Evolutionary conservation across 805 yeast genomes (phyloP).

Genomic region (Cyberlindnera saturnus): DNA sequence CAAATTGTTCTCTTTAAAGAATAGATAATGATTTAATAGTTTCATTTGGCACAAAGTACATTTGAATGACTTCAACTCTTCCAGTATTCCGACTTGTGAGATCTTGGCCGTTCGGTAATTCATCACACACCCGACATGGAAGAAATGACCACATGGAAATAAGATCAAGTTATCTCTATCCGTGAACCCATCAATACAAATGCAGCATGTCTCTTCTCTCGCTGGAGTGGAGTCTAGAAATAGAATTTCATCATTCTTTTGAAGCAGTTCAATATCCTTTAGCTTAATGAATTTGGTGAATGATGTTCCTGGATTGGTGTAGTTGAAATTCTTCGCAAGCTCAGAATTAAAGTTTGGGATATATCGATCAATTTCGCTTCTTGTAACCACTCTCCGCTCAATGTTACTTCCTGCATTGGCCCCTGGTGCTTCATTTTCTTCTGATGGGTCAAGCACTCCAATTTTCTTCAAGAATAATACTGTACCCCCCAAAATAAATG

Average conservation of each 20-base stretch:
- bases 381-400: not conserved
- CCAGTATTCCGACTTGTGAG: not conserved
- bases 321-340: constrained; percentile 1
- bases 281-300: not conserved
- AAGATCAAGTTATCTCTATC: not conserved
- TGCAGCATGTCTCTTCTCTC: not conserved
- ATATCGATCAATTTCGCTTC: not conserved
- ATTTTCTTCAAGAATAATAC: too few species aligned
- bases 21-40: constrained; percentile 1
- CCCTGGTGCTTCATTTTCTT: too few species aligned
- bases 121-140: constrained; percentile 3
- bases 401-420: too few species aligned
- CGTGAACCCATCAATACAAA: constrained; percentile 1
- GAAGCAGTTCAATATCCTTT: not conserved
- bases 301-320: constrained; percentile 1
- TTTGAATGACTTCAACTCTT: not conserved
- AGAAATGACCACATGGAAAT: constrained; percentile 7
- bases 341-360: not conserved
- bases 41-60: constrained; percentile 5
- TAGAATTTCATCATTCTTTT: too few species aligned
- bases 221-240: not conserved
- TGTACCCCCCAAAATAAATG: too few species aligned
- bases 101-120: not conserved
- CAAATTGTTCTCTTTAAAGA: not conserved
- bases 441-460: too few species aligned